phyloP scores from a whole-genome alignment of 2,329 filamentous ascomycete species.

The Arthrobotrys sphaeroides region DNA sequence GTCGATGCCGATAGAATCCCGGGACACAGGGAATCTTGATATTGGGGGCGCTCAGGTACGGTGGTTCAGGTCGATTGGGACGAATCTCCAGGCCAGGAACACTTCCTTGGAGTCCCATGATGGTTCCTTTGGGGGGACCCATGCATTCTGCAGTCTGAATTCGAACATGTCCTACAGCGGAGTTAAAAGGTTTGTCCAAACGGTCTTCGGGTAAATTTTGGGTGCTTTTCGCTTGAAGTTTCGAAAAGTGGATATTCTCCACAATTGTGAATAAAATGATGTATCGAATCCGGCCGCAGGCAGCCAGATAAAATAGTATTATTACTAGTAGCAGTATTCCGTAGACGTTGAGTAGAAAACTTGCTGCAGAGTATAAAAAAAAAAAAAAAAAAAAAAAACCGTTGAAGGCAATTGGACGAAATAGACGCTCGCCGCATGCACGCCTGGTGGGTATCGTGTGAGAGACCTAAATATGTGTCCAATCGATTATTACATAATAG shows the following conservation, averaged over 20 bases:
- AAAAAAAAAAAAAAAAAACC: no score
- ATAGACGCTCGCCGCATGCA: not conserved
- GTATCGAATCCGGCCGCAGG: no score
- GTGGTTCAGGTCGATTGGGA: constrained; percentile 35
- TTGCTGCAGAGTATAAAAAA: no score
- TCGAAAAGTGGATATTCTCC: not conserved
- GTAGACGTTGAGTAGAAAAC: no score
- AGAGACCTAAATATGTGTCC: not conserved
- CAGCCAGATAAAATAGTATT: no score
- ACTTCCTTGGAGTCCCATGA: constrained; percentile 32
- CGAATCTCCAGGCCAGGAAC: constrained; percentile 24
- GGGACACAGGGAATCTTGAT: constrained; percentile 3
- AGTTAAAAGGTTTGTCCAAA: constrained; percentile 31
- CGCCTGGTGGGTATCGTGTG: not conserved
- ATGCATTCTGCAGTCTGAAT: not conserved
- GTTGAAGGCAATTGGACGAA: not conserved
- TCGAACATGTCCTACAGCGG: no score
- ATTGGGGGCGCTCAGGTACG: constrained; percentile 43
- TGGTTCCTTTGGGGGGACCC: constrained; percentile 25
- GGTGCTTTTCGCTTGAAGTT: not conserved
- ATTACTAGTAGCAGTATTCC: no score
- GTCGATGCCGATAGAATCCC: constrained; percentile 19
- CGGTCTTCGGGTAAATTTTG: constrained; percentile 46
- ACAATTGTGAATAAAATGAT: no score
- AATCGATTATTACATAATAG: constrained; percentile 15